Percentiles rank a stretch among this genome's conserved stretches.
Conservation (phyloP, 1,139 yeast species). For the Debaryomycetaceae sp. region DNA sequence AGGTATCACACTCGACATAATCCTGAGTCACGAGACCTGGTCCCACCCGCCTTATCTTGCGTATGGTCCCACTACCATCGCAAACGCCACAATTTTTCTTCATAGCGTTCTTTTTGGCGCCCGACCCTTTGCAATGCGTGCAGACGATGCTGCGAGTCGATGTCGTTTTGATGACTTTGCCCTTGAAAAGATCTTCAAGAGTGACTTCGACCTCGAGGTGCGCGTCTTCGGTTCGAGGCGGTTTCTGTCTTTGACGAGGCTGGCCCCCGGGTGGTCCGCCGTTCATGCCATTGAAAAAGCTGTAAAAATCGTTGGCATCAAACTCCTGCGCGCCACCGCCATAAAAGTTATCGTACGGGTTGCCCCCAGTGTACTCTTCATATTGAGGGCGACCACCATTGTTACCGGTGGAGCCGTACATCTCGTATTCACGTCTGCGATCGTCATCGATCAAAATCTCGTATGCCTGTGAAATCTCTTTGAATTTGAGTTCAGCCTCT, state of each 20-base stretch:
- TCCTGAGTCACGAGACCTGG: slow-evolving; percentile 74
- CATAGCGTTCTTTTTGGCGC: slow-evolving; percentile 61
- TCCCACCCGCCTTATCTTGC: slow-evolving; percentile 61
- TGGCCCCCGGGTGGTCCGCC: slow-evolving; percentile 18
- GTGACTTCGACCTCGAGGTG: slow-evolving; percentile 58
- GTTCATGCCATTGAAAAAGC: slow-evolving; percentile 55
- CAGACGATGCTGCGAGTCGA: slow-evolving; percentile 74
- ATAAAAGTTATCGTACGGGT: slow-evolving; percentile 42
- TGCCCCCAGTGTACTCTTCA: slow-evolving; percentile 19
- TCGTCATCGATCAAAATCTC: slow-evolving; percentile 66
- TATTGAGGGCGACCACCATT: slow-evolving; percentile 17
- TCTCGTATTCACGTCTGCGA: slow-evolving; percentile 53
- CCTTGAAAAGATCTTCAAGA: slow-evolving; percentile 74
- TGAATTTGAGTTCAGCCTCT: slow-evolving; percentile 67
- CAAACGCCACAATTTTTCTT: slow-evolving; percentile 61
- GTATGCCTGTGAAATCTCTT: slow-evolving; percentile 74
- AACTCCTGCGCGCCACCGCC: slow-evolving; percentile 33
- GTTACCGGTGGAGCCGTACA: slow-evolving; percentile 48
- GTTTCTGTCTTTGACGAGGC: slow-evolving; percentile 10
- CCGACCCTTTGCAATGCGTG: slow-evolving; percentile 66
- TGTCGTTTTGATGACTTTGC: slow-evolving; percentile 73
- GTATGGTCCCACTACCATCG: slow-evolving; percentile 64
- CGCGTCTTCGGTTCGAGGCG: slow-evolving; percentile 59
- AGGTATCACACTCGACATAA: slow-evolving; percentile 58
- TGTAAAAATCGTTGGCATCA: slow-evolving; percentile 66